Conservation (phyloP, 345 rosid genomes). For the Populus nigra region DNA sequence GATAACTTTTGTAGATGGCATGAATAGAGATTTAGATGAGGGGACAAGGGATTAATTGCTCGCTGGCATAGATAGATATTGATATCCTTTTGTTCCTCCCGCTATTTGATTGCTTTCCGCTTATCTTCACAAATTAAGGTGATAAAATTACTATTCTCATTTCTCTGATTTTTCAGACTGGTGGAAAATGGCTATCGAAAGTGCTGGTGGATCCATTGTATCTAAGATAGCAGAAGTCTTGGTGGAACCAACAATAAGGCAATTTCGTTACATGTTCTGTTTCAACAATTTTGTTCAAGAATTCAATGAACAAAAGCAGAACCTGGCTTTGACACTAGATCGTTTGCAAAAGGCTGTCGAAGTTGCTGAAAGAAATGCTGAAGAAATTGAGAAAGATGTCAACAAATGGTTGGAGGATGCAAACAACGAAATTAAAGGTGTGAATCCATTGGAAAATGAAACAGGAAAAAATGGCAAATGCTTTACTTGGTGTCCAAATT, state of each 20-base stretch:
- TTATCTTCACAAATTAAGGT: no score
- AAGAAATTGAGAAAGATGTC: conserved; percentile 1
- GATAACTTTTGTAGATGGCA: no score
- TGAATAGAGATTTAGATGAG: no score
- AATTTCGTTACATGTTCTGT: not conserved
- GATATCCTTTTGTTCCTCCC: no score
- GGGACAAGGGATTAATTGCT: no score
- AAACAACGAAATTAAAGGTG: not conserved
- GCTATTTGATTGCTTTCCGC: no score
- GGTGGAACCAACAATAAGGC: not conserved
- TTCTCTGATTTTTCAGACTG: no score
- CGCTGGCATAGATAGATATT: no score
- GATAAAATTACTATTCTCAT: not conserved
- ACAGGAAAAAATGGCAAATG: not conserved
- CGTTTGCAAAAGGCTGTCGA: not conserved
- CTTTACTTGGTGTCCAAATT: not conserved
- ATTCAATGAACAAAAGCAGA: not conserved
- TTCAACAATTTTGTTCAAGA: conserved; percentile 8
- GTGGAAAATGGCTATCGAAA: not conserved
- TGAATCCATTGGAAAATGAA: not conserved
- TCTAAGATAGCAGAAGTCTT: not conserved
- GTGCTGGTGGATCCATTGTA: not conserved
- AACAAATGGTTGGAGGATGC: not conserved
- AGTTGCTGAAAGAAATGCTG: not conserved
- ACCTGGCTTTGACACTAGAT: not conserved